These are phyloP conservation scores for Hyphopichia buzzinii DNA, from an alignment of 1,139 yeast genomes.

Conservation along the genomic window DNA sequence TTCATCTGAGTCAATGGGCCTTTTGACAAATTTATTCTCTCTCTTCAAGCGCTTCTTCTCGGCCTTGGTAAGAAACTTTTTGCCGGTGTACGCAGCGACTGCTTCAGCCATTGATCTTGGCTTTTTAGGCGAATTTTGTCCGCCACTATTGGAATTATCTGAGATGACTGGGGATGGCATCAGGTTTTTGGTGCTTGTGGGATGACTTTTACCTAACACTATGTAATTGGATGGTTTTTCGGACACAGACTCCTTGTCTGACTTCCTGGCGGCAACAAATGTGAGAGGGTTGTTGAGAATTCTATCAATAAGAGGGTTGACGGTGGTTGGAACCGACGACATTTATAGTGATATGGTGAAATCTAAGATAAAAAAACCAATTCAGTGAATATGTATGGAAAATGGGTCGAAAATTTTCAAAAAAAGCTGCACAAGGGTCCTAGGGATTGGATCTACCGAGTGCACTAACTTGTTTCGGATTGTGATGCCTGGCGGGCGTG, in stretches of 20 bases:
- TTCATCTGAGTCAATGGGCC: constrained; percentile 20
- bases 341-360: too few species aligned
- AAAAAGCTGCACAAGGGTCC: too few species aligned
- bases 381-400: too few species aligned
- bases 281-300: constrained; percentile 58
- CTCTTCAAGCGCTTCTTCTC: constrained; percentile 32
- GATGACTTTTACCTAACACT: constrained; percentile 26
- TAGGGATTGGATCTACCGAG: too few species aligned
- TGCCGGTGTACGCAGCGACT: constrained; percentile 58
- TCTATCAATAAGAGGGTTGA: constrained; percentile 52
- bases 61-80: constrained; percentile 42
- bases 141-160: neutral
- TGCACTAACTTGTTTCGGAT: too few species aligned
- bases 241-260: constrained; percentile 26
- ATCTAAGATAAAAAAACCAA: too few species aligned
- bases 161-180: neutral
- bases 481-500: neutral
- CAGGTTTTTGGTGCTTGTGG: constrained; percentile 5
- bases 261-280: constrained; percentile 51
- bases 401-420: too few species aligned
- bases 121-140: constrained; percentile 16
- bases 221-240: constrained; percentile 28
- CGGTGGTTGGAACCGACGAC: constrained; percentile 9
- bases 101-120: constrained; percentile 62
- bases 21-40: constrained; percentile 15